Evolutionary conservation across 2,329 filamentous ascomycete species (phyloP), one percentile per base, ranked within the genome.

Genomic region (Monosporascus sp.): DNA sequence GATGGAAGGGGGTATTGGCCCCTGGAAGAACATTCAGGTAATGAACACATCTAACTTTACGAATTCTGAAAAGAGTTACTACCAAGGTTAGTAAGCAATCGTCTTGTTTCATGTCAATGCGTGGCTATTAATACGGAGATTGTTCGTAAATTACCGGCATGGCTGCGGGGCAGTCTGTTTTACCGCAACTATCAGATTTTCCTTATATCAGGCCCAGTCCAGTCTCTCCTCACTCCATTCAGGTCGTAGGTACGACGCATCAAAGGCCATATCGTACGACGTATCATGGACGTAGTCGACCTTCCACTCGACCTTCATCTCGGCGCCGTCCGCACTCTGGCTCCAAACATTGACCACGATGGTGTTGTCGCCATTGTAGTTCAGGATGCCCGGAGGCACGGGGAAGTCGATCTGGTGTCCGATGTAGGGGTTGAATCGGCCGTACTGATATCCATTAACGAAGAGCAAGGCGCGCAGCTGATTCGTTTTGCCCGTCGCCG

Each of bases 381-480:
- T 72, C 8, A 85, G 65, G 5, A 85, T 70, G 0, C 83, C 82
- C 0, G 78, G 77, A 1, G 80, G 82, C 2, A 86, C 78, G 1
- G 83, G 82, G 59, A 82, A 86, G 17, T 75, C 70, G 17, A 78
- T 72, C 68, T 86, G 82, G 47, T 83, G 79, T 0, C 83, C 83
- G 39, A 86, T 81, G 48, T 79, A 75, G 0, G 82, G 81, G 54
- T 80, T 78, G 60, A 78, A 85, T 7, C 80, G 75, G 2, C 79
- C 82, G 58, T 83, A 85, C 61, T 85, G 82, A 59, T 85, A 86
- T 0, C 83, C 83, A 52, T 86, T 86, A n/a, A 85, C 75, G 52
- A 82, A 85, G 2, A 86, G 63, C 59, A 83, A 75, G 0, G 76
- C 78, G 11, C 83, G 73, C 3, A 73, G 57, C 18, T 64, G 67